Evolutionary conservation across 73 alveolate genomes (phyloP).

Genomic region (Blepharisma stoltei): DNA sequence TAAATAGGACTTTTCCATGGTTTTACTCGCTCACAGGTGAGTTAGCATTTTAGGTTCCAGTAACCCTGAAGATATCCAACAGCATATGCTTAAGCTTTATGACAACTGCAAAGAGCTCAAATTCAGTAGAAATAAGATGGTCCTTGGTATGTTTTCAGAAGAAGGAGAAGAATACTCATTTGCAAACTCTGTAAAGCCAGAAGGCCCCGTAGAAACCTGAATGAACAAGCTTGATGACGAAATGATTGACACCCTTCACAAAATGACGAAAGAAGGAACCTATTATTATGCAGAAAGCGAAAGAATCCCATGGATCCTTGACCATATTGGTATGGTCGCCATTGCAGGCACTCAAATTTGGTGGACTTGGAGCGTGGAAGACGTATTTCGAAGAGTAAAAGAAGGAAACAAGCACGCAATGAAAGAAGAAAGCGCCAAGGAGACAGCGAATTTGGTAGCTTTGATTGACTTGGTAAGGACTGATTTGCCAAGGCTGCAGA

Average conservation of each 20-base stretch:
- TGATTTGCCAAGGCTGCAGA: constrained; percentile 77
- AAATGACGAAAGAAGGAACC: constrained; percentile 85
- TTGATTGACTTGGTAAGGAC: constrained; percentile 95
- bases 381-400: constrained; percentile 96
- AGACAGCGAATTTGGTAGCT: constrained; percentile 85
- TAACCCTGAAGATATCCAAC: constrained; percentile 93
- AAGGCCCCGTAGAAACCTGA: constrained; percentile 95
- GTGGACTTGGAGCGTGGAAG: constrained; percentile 99
- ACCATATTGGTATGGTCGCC: constrained; percentile 96
- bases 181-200: constrained; percentile 94
- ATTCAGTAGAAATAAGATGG: constrained; percentile 78
- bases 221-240: constrained; percentile 98
- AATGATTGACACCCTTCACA: constrained; percentile 90
- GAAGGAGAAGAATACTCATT: constrained; percentile 96
- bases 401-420: constrained; percentile 99
- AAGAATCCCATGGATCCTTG: constrained; percentile 91
- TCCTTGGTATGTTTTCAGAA: constrained; percentile 97
- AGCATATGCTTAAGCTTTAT: constrained; percentile 95
- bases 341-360: constrained; percentile 97
- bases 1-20: no score
- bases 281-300: constrained; percentile 95
- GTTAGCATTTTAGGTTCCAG: constrained; percentile 95
- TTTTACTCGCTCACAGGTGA: no score
- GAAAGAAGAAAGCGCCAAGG: constrained; percentile 83
- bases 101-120: constrained; percentile 95